Evolutionary conservation across 768 basidiomycete genomes (phyloP).

Genomic region (Auricularia auricula-judae): DNA sequence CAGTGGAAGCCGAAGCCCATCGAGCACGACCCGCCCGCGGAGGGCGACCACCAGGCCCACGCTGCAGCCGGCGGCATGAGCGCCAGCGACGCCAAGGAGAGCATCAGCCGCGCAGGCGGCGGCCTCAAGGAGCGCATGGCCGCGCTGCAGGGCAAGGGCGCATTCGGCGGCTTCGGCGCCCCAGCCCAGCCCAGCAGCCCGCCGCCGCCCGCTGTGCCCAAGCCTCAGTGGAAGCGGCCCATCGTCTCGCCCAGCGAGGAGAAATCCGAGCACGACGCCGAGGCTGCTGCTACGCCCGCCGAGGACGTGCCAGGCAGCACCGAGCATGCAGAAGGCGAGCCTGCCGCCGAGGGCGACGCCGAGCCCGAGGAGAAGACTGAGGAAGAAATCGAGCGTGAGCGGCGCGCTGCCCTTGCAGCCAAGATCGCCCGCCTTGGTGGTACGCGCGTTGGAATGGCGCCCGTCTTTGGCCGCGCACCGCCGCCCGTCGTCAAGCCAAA

Average conservation of each 20-base stretch:
- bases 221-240: constrained; percentile 74
- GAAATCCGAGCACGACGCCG: constrained; percentile 5
- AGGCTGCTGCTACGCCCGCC: constrained; percentile 15
- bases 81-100: constrained; percentile 79
- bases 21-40: neutral
- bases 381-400: constrained; percentile 60
- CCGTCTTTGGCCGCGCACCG: constrained; percentile 53
- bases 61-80: constrained; percentile 44
- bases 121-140: constrained; percentile 92
- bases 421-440: constrained; percentile 91
- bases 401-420: constrained; percentile 80
- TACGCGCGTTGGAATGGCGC: constrained; percentile 68
- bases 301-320: constrained; percentile 12
- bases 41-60: constrained; percentile 11
- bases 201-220: constrained; percentile 45
- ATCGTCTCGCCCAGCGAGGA: neutral
- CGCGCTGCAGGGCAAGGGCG: constrained; percentile 75
- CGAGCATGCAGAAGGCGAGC: constrained; percentile 12
- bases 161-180: constrained; percentile 70
- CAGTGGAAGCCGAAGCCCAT: constrained; percentile 58
- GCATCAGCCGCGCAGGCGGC: constrained; percentile 53
- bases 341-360: constrained; percentile 13
- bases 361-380: constrained; percentile 26
- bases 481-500: constrained; percentile 19
- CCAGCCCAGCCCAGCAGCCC: constrained; percentile 24